Evolutionary conservation across 2,329 filamentous ascomycete species (phyloP), one percentile per base, ranked within the genome.

Genomic region (Metarhizium sp.): DNA sequence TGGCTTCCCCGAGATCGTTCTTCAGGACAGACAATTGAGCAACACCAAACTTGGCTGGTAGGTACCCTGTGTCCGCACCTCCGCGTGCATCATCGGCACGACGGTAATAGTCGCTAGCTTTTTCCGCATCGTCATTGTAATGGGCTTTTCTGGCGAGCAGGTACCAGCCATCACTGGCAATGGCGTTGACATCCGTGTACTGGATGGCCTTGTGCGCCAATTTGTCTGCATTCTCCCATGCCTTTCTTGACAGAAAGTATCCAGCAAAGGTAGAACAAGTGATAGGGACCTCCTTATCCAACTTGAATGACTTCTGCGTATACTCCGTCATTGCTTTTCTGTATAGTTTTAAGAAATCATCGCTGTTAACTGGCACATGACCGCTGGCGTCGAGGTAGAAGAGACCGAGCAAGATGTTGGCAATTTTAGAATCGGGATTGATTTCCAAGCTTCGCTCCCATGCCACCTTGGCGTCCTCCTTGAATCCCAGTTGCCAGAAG

Each of bases 161-260:
- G 71, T 96, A 99, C 92, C 92, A 97, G 40, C 94, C 95, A 67
- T 99, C 95, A 72, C 92, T 96, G 29, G 92, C 92, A 69, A 97
- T 90, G 3, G 92, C 90, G 69, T 96, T 96, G 62, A 97, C 90
- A 67, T 99, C 94, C 2, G 94, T 97, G 64, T 90, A 87, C 66
- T 96, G 90, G 59, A 99, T 96, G 6, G 94, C 92, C 69, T 94
- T 94, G 68, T 92, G 88, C 7, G 92, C 90, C 18, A 99, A 78
- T 20, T 85, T 85, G 61, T 97, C 91, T 10, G 94, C 91, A 58
- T 90, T 91, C 29, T 82, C 74, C 71, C 90, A 87, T 8, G 85
- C 83, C 67, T 91, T 95, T 64, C 88, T 82, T 2, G 90, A 85
- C 32, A 96, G 75, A 71, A 96, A 97, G 70, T 96, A 96, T 59